Percentiles rank a stretch among this genome's conserved stretches.
Conservation (phyloP, 2,329 filamentous ascomycete genomes). For the Aspergillus tamarii region DNA sequence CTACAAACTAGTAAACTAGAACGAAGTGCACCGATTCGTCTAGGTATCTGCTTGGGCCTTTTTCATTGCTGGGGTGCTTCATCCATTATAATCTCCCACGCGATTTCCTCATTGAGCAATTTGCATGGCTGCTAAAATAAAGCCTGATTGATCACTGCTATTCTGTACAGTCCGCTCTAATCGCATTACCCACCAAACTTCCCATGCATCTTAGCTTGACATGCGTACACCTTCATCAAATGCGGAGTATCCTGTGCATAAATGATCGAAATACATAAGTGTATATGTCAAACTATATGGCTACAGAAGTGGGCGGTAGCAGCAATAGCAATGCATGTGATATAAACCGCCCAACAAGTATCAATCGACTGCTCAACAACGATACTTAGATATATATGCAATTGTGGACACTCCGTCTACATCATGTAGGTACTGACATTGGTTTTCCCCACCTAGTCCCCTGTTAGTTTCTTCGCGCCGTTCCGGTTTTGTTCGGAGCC, state of each 20-base stretch:
- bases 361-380: background rate
- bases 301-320: background rate
- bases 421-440: background rate
- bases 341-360: background rate
- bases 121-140: slow-evolving; percentile 2
- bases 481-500: slow-evolving; percentile 16
- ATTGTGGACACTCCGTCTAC: background rate
- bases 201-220: background rate
- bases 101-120: slow-evolving; percentile 8
- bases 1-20: background rate
- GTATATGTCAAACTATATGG: background rate
- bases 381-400: background rate
- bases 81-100: background rate
- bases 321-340: slow-evolving; percentile 12
- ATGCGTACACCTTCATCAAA: background rate
- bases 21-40: background rate
- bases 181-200: background rate
- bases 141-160: background rate
- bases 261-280: background rate
- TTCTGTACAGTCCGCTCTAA: background rate
- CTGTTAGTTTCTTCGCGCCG: slow-evolving; percentile 3
- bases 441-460: slow-evolving; percentile 2
- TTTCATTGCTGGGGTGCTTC: background rate
- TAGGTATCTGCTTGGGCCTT: background rate
- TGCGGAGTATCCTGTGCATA: background rate